Evolutionary conservation across 768 basidiomycete genomes (phyloP).

Genomic region (Kwoniella sp.): DNA sequence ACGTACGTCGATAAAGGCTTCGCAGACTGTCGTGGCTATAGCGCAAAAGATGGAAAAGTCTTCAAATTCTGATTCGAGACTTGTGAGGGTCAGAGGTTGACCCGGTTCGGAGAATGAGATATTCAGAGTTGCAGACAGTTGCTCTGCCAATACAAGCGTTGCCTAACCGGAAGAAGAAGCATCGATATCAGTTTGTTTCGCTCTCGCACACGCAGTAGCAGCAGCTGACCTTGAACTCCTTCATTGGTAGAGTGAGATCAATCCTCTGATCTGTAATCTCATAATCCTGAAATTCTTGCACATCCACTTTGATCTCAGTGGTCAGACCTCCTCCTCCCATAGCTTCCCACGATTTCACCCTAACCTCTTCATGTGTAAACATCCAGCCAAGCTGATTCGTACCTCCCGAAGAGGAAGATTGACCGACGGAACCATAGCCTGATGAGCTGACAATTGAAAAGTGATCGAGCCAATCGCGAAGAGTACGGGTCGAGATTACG

Average conservation of each 20-base stretch:
- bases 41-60: constrained; percentile 47
- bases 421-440: neutral
- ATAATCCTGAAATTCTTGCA: constrained; percentile 51
- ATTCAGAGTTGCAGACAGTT: constrained; percentile 41
- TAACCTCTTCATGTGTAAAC: constrained; percentile 46
- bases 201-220: neutral
- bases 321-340: constrained; percentile 30
- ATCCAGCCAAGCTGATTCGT: constrained; percentile 52
- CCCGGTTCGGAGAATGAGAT: constrained; percentile 46
- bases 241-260: constrained; percentile 53
- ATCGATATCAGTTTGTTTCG: constrained; percentile 1
- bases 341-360: constrained; percentile 52
- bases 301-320: constrained; percentile 51
- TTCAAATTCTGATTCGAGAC: constrained; percentile 34
- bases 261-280: constrained; percentile 36
- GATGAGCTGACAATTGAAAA: constrained; percentile 35
- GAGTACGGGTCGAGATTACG: constrained; percentile 39
- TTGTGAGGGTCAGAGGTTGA: constrained; percentile 50
- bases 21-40: constrained; percentile 53
- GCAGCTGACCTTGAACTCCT: constrained; percentile 52
- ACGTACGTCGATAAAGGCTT: constrained; percentile 37
- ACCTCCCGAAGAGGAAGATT: constrained; percentile 8
- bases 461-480: constrained; percentile 54
- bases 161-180: constrained; percentile 33
- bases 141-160: constrained; percentile 48